Conservation (phyloP, 805 yeast species). For the Schwanniomyces vanrijiae region DNA sequence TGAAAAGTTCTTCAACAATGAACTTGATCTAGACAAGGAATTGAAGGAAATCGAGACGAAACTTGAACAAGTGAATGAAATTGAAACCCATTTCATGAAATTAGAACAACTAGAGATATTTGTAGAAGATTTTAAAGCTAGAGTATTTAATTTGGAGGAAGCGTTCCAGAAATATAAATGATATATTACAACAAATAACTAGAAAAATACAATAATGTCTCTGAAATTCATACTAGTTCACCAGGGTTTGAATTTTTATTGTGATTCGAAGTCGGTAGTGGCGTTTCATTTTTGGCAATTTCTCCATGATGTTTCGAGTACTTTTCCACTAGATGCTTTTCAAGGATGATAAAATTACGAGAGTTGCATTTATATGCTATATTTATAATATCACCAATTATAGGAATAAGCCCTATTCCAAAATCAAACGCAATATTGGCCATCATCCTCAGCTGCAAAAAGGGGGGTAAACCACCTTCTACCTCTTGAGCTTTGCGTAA, state of each 20-base stretch:
- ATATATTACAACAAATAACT: neutral
- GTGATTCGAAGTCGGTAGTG: neutral
- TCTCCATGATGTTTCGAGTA: constrained; percentile 11
- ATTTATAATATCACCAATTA: constrained; percentile 71
- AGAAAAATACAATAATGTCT: neutral
- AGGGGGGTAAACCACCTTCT: constrained; percentile 38
- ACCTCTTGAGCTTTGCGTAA: constrained; percentile 30
- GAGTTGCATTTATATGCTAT: constrained; percentile 77
- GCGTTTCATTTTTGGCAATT: neutral
- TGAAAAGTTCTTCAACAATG: constrained; percentile 21
- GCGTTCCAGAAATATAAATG: constrained; percentile 11
- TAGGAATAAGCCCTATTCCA: constrained; percentile 54
- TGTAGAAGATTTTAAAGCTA: constrained; percentile 39
- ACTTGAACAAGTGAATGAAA: constrained; percentile 45
- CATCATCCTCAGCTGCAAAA: constrained; percentile 33
- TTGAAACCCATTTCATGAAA: constrained; percentile 54
- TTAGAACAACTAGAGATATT: constrained; percentile 48
- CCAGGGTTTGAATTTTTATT: neutral
- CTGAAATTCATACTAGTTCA: neutral
- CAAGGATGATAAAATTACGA: constrained; percentile 61
- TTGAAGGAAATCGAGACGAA: constrained; percentile 39
- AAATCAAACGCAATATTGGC: constrained; percentile 41
- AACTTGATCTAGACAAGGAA: constrained; percentile 35
- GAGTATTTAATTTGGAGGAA: constrained; percentile 36
- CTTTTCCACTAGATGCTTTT: constrained; percentile 35